Base-by-base conservation (phyloP, 345 rosid genomes). In the Salix viminalis region DNA sequence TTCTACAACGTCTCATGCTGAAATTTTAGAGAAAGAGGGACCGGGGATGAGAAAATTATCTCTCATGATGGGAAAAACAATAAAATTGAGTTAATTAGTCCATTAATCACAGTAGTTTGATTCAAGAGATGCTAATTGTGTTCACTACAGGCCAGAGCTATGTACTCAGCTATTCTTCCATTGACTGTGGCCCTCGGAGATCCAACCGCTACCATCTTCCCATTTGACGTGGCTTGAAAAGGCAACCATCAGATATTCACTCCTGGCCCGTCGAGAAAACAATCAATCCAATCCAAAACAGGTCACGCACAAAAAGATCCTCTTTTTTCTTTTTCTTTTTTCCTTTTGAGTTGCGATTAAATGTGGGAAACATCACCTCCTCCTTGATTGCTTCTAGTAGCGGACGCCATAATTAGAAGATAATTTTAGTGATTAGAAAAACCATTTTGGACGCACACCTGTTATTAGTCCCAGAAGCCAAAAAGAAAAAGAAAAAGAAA, bases 321-420 rank as follows among this genome's bases (percentile, higher is more conserved):
- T n/a, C 62, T n/a, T 9, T 56, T n/a, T 56, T 56, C 6, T 9
- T 39, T 73, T 15, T 9, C 14, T n/a, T n/a, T 56, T n/a, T 58
- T n/a, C 14, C 4, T 41, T 73, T 7, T 34, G 36, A 21, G 26
- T 21, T 23, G 26, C 9, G 68, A 39, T 73, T 26, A 61, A n/a
- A n/a, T n/a, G 79, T 30, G 32, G 80, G 75, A 69, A 62, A 83
- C 75, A 73, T 71, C 80, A 67, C 79, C 32, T 9, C 69, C 78
- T 24, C 28, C 72, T 70, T 48, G 67, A 71, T 82, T 78, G 82
- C 82, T 78, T 75, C 54, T 75, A 75, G 76, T 78, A 48, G 21
- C 73, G 65, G 42, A 56, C 18, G 72, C 56, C 77, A 83, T 83
- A 62, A 76, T 77, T 79, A 70, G 23, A 14, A 79, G 81, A 83